phyloP scores from a whole-genome alignment of 352 stramenopile species.

The Phytophthora constricta region DNA sequence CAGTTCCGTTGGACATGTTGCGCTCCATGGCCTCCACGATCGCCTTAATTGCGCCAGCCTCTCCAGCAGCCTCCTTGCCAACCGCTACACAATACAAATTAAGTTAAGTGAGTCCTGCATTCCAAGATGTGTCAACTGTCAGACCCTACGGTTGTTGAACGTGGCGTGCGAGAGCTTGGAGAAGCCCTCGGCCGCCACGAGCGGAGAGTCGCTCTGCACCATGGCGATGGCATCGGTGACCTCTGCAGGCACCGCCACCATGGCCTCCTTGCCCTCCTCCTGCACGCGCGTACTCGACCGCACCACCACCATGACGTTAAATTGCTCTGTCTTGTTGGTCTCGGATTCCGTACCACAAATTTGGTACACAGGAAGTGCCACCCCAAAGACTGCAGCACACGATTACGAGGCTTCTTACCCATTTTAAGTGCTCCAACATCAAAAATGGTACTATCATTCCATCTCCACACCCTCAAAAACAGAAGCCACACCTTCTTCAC shows the following conservation, averaged over 20 bases:
- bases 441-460: neutral
- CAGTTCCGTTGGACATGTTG: slow-evolving; percentile 63
- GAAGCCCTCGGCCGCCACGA: slow-evolving; percentile 63
- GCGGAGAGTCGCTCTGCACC: slow-evolving; percentile 62
- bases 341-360: neutral
- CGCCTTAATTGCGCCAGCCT: slow-evolving; percentile 55
- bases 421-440: too few species aligned
- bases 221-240: slow-evolving; percentile 71
- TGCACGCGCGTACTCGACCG: slow-evolving; percentile 62
- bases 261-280: slow-evolving; percentile 42
- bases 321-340: neutral
- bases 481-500: neutral
- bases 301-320: slow-evolving; percentile 40
- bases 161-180: slow-evolving; percentile 77
- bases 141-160: slow-evolving; percentile 74
- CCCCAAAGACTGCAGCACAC: too few species aligned
- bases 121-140: neutral
- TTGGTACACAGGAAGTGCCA: too few species aligned
- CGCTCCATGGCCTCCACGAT: slow-evolving; percentile 74
- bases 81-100: slow-evolving; percentile 42
- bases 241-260: slow-evolving; percentile 43
- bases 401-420: too few species aligned
- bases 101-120: neutral
- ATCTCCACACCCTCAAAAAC: neutral
- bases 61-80: slow-evolving; percentile 69